Evolutionary conservation across 768 basidiomycete species (phyloP).

Genomic region (Rhodotorula kratochvilovae): DNA sequence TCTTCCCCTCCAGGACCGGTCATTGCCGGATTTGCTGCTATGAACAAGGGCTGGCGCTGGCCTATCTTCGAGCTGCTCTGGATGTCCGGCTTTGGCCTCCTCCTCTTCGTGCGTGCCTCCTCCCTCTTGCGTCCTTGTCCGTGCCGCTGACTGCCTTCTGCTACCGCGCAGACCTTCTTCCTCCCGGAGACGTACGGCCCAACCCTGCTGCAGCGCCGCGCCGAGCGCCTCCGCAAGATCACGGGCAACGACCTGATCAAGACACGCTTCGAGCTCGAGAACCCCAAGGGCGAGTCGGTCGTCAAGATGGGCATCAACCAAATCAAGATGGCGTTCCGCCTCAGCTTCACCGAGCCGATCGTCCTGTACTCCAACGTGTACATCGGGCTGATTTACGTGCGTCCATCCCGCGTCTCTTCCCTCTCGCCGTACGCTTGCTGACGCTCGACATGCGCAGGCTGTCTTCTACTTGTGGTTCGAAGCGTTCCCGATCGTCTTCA

Average conservation of each 20-base stretch:
- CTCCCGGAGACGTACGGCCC: conserved; percentile 48
- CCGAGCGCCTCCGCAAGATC: conserved; percentile 47
- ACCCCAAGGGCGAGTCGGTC: conserved; percentile 11
- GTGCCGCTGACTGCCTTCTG: neutral
- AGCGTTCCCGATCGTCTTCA: conserved; percentile 46
- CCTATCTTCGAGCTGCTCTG: conserved; percentile 47
- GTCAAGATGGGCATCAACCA: conserved; percentile 11
- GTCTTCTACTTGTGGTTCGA: neutral
- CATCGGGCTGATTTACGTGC: conserved; percentile 37
- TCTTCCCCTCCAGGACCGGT: neutral
- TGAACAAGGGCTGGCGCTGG: conserved; percentile 49
- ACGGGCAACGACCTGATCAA: conserved; percentile 47
- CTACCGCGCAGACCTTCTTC: conserved; percentile 36
- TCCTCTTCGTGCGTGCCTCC: conserved; percentile 39
- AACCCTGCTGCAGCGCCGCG: conserved; percentile 48
- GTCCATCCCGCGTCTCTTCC: conserved; percentile 9
- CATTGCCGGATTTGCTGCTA: conserved; percentile 46
- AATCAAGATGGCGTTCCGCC: conserved; percentile 44
- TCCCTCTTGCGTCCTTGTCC: neutral
- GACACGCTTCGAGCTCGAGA: conserved; percentile 45
- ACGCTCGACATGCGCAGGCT: neutral
- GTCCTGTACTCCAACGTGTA: conserved; percentile 47
- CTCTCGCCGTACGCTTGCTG: neutral
- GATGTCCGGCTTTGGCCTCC: conserved; percentile 45
- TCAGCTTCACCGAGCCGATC: conserved; percentile 44